These are phyloP conservation scores for Coemansia pectinata DNA, from an alignment of 192 early-diverging fungal species.

Conservation along the genomic window DNA sequence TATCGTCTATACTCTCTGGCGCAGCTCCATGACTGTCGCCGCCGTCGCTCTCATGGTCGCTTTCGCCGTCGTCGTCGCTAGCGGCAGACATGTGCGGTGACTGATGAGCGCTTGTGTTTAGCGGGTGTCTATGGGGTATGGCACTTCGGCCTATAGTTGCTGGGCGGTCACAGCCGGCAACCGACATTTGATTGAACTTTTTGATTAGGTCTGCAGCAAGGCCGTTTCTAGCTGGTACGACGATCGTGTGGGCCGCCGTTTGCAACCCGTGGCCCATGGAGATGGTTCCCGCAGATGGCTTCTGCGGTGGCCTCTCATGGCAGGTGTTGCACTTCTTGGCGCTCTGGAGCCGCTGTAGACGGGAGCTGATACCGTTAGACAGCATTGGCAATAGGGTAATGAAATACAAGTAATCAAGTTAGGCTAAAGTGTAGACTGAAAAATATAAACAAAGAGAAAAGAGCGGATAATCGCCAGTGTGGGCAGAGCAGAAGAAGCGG, in stretches of 20 bases:
- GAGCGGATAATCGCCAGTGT: not conserved
- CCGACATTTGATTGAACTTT: conserved; percentile 50
- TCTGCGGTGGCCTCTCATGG: conserved; percentile 7
- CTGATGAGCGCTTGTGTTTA: not conserved
- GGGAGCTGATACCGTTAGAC: conserved; percentile 36
- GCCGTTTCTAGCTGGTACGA: conserved; percentile 29
- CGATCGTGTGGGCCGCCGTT: not conserved
- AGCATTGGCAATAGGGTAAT: conserved; percentile 16
- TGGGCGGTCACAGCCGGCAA: not conserved
- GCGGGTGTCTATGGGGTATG: not conserved
- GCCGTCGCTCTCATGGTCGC: not conserved
- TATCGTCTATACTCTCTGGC: not conserved
- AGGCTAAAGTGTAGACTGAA: not conserved
- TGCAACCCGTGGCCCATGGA: conserved; percentile 14
- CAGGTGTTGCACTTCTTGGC: not conserved
- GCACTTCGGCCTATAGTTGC: conserved; percentile 15
- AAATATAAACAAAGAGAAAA: conserved; percentile 4
- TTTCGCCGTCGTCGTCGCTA: not conserved
- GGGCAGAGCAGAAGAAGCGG: not conserved
- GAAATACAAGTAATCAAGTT: not conserved
- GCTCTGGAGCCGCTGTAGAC: conserved; percentile 43
- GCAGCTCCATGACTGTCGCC: not conserved
- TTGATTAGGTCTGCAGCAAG: conserved; percentile 47
- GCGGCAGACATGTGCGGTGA: not conserved
- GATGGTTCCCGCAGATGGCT: not conserved